Evolutionary conservation across 371 early-diverging fungal genomes (phyloP), one percentile per base, ranked within the genome.

Genomic region (Umbelopsis sp.): DNA sequence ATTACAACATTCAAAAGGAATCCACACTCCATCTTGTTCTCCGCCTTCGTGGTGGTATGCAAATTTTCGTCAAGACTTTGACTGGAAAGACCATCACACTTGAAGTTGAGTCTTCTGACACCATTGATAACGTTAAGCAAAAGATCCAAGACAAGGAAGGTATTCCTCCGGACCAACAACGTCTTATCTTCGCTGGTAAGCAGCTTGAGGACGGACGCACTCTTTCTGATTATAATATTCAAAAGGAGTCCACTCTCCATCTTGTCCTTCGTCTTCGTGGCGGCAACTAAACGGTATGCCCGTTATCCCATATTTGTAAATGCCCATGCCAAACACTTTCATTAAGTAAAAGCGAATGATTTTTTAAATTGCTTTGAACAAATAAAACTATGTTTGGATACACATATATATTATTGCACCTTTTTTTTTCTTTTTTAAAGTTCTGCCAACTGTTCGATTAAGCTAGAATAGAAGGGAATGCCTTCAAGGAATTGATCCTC

Each of bases 111-210:
- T 22, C 22, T 22, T 22, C 22, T 22, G 22, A 22, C 22, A 22
- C 22, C 22, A 22, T 22, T 22, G 22, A 22, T 22, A 22, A 22
- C 22, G 22, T 22, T 22, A 97, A 98, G 89, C 72, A 75, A 66
- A 97, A 96, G 90, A 97, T 98, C 72, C 97, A 98, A 82, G 29
- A 53, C 35, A 46, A 38, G 53, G 73, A 50, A 82, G 91, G 92
- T 68, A 99, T 98, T 78, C 98, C 99, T 68, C 98, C 98, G 71
- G 98, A 98, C 83, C 99, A 99, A 89, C 99, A 98, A 87, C 96
- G 98, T 71, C 89, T 98, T 70, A 99, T 99, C 80, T 98, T 99
- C 82, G 97, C 98, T 81, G 98, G 97, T 72, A 97, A 97, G 90
- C 98, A 98, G 88, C 93, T 99, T 70, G 97, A 97, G 85, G 97